phyloP scores from a whole-genome alignment of 164 flowering plant genomes.

The Macadamia tetraphylla region DNA sequence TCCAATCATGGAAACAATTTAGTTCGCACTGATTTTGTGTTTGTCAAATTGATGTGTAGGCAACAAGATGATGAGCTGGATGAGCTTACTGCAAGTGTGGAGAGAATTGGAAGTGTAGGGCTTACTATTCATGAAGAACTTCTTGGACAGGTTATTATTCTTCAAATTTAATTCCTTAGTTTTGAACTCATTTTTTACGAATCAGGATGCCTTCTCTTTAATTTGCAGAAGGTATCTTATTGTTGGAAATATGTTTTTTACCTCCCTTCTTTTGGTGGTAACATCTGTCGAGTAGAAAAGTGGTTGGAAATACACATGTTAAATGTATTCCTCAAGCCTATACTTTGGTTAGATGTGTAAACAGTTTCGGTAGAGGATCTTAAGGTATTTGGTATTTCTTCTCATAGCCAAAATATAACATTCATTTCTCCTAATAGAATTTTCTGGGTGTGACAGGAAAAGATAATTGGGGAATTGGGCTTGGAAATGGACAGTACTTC shows the following conservation, averaged over 20 bases:
- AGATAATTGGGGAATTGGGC: slow-evolving; percentile 65
- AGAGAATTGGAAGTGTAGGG: slow-evolving; percentile 90
- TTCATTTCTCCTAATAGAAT: neutral
- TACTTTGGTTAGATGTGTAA: no score
- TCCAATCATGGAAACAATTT: neutral
- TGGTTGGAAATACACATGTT: no score
- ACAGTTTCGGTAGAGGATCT: no score
- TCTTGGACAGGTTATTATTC: slow-evolving; percentile 61
- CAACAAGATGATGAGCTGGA: slow-evolving; percentile 95
- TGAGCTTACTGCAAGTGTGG: slow-evolving; percentile 86
- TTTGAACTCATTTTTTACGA: no score
- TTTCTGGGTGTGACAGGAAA: slow-evolving; percentile 42
- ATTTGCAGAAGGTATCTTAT: no score
- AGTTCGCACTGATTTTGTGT: neutral
- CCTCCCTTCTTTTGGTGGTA: no score
- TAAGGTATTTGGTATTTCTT: no score
- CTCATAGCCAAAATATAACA: neutral
- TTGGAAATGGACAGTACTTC: slow-evolving; percentile 75
- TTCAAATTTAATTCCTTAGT: neutral
- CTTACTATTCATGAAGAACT: slow-evolving; percentile 98
- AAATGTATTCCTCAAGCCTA: no score
- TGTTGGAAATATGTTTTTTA: no score
- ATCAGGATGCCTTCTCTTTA: no score
- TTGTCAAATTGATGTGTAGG: slow-evolving; percentile 34
- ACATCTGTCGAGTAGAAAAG: no score